Evolutionary conservation across 2,329 filamentous ascomycete genomes (phyloP), one percentile per base, ranked within the genome.

Genomic region (Botryosphaeria dothidea): DNA sequence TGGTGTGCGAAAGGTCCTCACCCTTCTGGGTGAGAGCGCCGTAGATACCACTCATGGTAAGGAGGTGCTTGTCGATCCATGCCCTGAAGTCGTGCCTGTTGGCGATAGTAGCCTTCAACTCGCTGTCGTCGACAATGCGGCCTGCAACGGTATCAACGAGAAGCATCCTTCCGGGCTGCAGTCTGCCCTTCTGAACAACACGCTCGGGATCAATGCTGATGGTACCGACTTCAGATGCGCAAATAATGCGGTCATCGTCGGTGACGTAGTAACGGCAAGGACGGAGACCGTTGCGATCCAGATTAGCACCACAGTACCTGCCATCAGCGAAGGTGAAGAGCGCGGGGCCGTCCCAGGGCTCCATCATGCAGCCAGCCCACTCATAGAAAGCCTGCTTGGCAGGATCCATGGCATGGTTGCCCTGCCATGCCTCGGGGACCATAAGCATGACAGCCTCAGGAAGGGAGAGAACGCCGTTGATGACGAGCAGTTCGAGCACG

Each of bases 351-450:
- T 98, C 94, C 94, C 94, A 98, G 17, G 94, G 93, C 83, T 98
- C 94, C 94, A 98, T 98, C 84, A 96, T 91, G 79, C 94, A 98
- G 70, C 93, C 93, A 73, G 94, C 94, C 93, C 94, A 98, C 79
- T 98, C 93, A 81, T 98, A 98, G 81, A 97, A 98, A 60, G 94
- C 94, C 66, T 93, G 92, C 82, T 98, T 98, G 74, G 92, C 91
- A 65, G 93, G 92, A 73, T 97, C 93, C 90, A 98, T 96, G 66
- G 88, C 84, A 41, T 88, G 83, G 79, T 97, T 97, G 67, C 93
- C 94, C 80, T 98, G 93, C 94, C 94, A 98, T 67, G 94, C 94
- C 81, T 98, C 94, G 23, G 94, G 94, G 57, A 98, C 92, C 93
- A 98, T 97, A 72, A 98, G 86, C 94, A 98, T 98, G 71, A 98